These are phyloP conservation scores for Anisodus acutangulus DNA, from an alignment of 257 asterid species.

Conservation along the genomic window DNA sequence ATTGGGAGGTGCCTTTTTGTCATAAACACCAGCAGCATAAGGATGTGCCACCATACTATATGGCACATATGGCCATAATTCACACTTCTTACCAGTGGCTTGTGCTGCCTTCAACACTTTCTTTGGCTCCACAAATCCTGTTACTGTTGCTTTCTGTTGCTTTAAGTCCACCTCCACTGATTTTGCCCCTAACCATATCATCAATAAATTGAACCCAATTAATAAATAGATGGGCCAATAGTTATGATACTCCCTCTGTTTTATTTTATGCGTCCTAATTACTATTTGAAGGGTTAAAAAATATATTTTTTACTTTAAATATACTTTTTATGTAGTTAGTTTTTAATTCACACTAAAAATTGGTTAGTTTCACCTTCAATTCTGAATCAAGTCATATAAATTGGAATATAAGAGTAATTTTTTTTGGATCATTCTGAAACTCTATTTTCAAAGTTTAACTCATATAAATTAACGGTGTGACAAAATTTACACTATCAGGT, in stretches of 20 bases:
- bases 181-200: conserved; percentile 60
- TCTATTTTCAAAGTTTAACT: not conserved
- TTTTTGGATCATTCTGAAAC: not conserved
- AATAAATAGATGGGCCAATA: not conserved
- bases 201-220: not conserved
- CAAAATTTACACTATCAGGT: not conserved
- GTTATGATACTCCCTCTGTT: not conserved
- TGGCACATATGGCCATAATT: conserved; percentile 90
- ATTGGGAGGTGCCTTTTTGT: conserved; percentile 88
- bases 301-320: no score
- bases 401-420: no score
- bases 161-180: conserved; percentile 80
- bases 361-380: not conserved
- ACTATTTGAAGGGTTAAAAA: not conserved
- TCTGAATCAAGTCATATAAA: not conserved
- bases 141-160: conserved; percentile 80
- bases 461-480: no score
- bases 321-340: no score
- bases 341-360: not conserved
- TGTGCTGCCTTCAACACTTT: conserved; percentile 74
- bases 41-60: conserved; percentile 76
- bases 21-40: conserved; percentile 76
- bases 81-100: conserved; percentile 66
- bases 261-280: not conserved
- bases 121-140: conserved; percentile 77